These are phyloP conservation scores for Pythium guiyangense DNA, from an alignment of 352 stramenopile genomes.

Conservation along the genomic window DNA sequence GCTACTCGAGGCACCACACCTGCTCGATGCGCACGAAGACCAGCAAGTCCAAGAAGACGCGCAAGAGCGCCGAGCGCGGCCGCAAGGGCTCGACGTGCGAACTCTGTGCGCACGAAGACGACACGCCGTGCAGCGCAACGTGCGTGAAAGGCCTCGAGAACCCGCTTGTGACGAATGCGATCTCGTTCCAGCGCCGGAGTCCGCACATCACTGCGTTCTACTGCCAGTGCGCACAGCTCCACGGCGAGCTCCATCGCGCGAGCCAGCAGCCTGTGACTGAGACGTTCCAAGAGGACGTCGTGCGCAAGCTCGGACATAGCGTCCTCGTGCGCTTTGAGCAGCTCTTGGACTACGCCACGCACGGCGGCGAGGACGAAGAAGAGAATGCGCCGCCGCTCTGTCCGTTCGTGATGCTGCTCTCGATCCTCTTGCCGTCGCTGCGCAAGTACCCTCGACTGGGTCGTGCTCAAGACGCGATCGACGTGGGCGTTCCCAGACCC, in stretches of 20 bases:
- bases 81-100: conserved; percentile 12
- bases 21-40: conserved; percentile 3
- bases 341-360: conserved; percentile 7
- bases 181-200: conserved; percentile 12
- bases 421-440: conserved; percentile 45
- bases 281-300: conserved; percentile 27
- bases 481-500: conserved; percentile 22
- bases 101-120: conserved; percentile 11
- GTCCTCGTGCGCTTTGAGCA: conserved; percentile 20
- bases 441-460: conserved; percentile 52
- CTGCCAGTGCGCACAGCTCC: conserved; percentile 30
- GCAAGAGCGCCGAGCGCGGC: background rate
- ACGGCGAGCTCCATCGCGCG: conserved; percentile 37
- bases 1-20: background rate
- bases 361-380: background rate
- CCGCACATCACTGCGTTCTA: conserved; percentile 27
- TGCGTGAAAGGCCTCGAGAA: conserved; percentile 11
- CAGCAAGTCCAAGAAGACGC: conserved; percentile 10
- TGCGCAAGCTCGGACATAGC: conserved; percentile 24
- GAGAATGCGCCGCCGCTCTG: conserved; percentile 9
- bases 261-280: conserved; percentile 12
- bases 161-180: conserved; percentile 12
- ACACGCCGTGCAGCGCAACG: conserved; percentile 7
- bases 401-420: conserved; percentile 67
- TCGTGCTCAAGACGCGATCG: conserved; percentile 23